Evolutionary conservation across 2,329 filamentous ascomycete species (phyloP).

Genomic region (Fusarium ambrosium): DNA sequence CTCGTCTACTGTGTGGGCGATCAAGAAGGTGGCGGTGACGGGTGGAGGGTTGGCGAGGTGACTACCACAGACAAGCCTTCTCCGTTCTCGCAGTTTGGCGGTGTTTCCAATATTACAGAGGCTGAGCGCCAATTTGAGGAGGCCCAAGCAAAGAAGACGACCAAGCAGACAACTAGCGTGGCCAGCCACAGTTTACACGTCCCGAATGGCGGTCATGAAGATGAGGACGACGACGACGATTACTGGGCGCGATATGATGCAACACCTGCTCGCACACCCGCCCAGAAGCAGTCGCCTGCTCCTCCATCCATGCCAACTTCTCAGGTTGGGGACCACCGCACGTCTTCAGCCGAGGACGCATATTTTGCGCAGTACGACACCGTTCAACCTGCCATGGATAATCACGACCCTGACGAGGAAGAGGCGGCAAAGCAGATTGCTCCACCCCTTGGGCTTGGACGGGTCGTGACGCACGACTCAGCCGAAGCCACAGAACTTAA

Average conservation of each 20-base stretch:
- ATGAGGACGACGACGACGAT: conserved; percentile 79
- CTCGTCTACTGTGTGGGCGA: conserved; percentile 79
- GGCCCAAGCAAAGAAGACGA: conserved; percentile 44
- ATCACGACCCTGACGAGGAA: conserved; percentile 83
- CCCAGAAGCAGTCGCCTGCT: conserved; percentile 72
- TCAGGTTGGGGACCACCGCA: conserved; percentile 39
- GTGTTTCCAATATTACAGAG: conserved; percentile 65
- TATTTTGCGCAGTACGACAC: conserved; percentile 84
- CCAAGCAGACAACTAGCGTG: conserved; percentile 26
- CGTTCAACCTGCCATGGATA: conserved; percentile 85
- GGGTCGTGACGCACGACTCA: conserved; percentile 23
- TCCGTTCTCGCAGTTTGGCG: conserved; percentile 68
- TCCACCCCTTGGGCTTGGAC: conserved; percentile 50
- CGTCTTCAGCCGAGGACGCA: conserved; percentile 70
- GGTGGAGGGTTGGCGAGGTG: conserved; percentile 81
- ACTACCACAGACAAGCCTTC: conserved; percentile 69
- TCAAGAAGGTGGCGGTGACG: conserved; percentile 70
- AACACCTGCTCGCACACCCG: conserved; percentile 75
- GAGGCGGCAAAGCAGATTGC: conserved; percentile 50
- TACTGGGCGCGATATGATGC: conserved; percentile 86
- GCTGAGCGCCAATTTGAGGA: conserved; percentile 70
- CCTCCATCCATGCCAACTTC: conserved; percentile 57
- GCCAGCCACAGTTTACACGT: conserved; percentile 31
- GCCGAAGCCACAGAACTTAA: conserved; percentile 40
- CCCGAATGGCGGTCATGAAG: conserved; percentile 38